These are phyloP conservation scores for Calocera cornea DNA, from an alignment of 768 basidiomycete species.

Conservation along the genomic window DNA sequence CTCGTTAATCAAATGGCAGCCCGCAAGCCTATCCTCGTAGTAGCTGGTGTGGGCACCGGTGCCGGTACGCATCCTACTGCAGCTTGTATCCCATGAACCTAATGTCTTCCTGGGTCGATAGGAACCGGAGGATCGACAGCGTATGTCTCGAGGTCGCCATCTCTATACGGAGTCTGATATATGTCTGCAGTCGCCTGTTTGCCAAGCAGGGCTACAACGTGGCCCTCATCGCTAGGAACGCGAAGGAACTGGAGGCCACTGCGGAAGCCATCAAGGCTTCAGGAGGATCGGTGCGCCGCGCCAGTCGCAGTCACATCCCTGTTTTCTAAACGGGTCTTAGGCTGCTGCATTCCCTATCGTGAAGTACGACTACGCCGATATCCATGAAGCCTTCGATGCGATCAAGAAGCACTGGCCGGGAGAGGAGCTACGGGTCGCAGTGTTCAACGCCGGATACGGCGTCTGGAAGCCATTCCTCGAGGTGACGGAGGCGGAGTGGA, in stretches of 20 bases:
- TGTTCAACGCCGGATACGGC: constrained; percentile 48
- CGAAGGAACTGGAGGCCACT: constrained; percentile 37
- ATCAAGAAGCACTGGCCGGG: constrained; percentile 37
- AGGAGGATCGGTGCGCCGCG: constrained; percentile 51
- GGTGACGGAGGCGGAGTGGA: constrained; percentile 36
- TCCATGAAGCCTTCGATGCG: constrained; percentile 36
- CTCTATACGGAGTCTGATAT: constrained; percentile 28
- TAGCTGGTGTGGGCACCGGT: constrained; percentile 40
- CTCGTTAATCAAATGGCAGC: neutral
- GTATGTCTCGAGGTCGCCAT: constrained; percentile 17
- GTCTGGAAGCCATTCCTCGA: constrained; percentile 58
- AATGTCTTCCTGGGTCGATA: constrained; percentile 7
- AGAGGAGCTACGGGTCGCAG: constrained; percentile 42
- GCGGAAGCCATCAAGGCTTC: constrained; percentile 40
- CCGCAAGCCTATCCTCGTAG: constrained; percentile 35
- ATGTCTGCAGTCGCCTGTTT: constrained; percentile 28
- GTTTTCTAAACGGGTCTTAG: constrained; percentile 25
- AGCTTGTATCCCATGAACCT: neutral
- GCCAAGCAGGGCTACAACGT: constrained; percentile 43
- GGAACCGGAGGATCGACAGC: constrained; percentile 32
- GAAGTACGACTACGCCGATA: constrained; percentile 24
- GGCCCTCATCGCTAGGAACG: constrained; percentile 49
- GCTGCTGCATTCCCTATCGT: constrained; percentile 44
- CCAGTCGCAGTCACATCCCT: too few species aligned
- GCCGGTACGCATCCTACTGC: constrained; percentile 17